A percentile compares a stretch with the other conserved stretches of the same genome.
phyloP scores from a whole-genome alignment of 1,284 basidiomycete species.

The Ganoderma leucocontextum region DNA sequence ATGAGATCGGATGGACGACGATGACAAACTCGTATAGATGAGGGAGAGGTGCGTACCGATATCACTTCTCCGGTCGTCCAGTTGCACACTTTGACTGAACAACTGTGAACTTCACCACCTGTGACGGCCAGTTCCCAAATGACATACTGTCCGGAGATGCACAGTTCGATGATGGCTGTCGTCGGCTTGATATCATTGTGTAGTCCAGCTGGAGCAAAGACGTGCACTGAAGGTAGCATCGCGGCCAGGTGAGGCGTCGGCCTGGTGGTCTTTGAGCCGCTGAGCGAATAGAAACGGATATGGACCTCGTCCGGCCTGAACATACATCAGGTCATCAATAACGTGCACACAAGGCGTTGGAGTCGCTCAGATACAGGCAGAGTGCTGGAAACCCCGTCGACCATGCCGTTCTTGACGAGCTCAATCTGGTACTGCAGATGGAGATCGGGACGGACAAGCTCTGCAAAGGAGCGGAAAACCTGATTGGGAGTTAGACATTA shows the following conservation, averaged over 20 bases:
- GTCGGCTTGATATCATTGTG: background rate
- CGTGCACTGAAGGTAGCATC: background rate
- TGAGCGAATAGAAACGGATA: background rate
- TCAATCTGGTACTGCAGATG: constrained; percentile 4
- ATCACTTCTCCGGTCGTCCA: background rate
- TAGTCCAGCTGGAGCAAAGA: background rate
- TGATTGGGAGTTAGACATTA: background rate
- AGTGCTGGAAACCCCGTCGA: background rate
- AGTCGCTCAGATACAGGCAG: background rate
- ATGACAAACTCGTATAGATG: no score
- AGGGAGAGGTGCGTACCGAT: background rate
- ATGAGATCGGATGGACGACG: background rate
- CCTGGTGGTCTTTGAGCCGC: background rate
- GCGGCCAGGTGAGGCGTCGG: background rate
- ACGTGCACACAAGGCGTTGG: background rate
- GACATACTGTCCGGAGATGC: background rate
- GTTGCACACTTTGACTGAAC: background rate
- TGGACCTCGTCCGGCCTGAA: background rate
- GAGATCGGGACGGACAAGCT: background rate
- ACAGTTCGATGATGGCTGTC: background rate
- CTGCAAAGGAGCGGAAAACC: background rate
- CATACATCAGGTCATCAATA: background rate
- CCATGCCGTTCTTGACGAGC: background rate
- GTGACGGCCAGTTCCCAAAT: background rate
- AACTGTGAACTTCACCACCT: background rate